Conservation (phyloP, 176 grass and related monocot species). For the Paspalum notatum region DNA sequence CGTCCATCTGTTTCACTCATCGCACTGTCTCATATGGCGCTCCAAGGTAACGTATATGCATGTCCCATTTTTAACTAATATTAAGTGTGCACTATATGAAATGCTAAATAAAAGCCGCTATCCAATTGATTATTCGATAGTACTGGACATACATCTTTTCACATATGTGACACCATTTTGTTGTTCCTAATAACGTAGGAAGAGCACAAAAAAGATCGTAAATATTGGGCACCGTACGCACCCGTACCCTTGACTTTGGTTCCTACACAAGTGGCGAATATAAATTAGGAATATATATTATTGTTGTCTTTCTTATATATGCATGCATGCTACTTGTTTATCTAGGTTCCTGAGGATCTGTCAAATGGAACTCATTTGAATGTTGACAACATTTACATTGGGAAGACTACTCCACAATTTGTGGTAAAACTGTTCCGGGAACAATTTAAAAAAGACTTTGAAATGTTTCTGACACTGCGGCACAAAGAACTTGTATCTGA, state of each 20-base stretch:
- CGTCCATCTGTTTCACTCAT: conserved; percentile 65
- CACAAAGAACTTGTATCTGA: conserved; percentile 29
- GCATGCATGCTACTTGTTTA: not conserved
- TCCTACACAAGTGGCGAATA: too few species aligned
- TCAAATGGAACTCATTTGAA: conserved; percentile 26
- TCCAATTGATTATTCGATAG: too few species aligned
- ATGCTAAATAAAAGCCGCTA: too few species aligned
- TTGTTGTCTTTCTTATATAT: not conserved
- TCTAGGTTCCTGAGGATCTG: conserved; percentile 44
- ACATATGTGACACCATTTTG: too few species aligned
- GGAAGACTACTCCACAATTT: not conserved
- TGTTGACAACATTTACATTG: conserved; percentile 33
- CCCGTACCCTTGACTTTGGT: too few species aligned
- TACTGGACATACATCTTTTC: too few species aligned
- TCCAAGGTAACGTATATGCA: conserved; percentile 41
- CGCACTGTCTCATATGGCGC: conserved; percentile 45
- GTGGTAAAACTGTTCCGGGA: conserved; percentile 43
- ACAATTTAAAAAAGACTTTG: conserved; percentile 46
- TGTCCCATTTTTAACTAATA: not conserved
- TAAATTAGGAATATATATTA: not conserved
- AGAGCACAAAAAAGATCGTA: too few species aligned
- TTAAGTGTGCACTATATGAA: too few species aligned
- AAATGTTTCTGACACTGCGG: conserved; percentile 34
- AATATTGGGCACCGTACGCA: too few species aligned
- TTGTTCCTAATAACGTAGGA: too few species aligned